Conservation (phyloP, 345 rosid species). For the Clarkia xantiana region DNA sequence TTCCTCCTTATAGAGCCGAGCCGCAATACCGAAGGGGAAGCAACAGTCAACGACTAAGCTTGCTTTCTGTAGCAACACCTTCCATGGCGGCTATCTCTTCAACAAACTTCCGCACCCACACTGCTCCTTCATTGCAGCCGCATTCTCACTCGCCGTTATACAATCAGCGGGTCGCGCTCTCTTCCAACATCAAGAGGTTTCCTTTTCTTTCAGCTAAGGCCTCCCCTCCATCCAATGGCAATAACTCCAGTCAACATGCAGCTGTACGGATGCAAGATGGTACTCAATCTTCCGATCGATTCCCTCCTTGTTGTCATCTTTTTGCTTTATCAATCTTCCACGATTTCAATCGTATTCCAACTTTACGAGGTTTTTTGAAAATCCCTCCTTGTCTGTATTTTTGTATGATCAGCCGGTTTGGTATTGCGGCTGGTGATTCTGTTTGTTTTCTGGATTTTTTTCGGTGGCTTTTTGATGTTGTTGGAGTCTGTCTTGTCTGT, state of each 20-base stretch:
- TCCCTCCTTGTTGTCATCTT: neutral
- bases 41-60: too few species aligned
- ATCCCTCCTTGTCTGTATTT: too few species aligned
- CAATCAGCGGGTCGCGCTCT: conserved; percentile 17
- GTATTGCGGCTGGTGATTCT: too few species aligned
- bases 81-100: conserved; percentile 53
- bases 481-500: too few species aligned
- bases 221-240: conserved; percentile 25
- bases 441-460: too few species aligned
- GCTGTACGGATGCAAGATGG: conserved; percentile 40
- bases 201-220: conserved; percentile 22
- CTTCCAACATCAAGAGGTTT: conserved; percentile 14
- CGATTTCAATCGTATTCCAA: too few species aligned
- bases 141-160: conserved; percentile 7
- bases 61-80: too few species aligned
- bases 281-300: conserved; percentile 6
- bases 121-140: conserved; percentile 9
- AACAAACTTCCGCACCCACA: conserved; percentile 23
- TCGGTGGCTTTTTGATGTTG: too few species aligned
- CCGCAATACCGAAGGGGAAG: neutral
- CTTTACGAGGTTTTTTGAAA: too few species aligned
- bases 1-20: neutral
- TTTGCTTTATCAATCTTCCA: neutral
- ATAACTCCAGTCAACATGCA: conserved; percentile 15
- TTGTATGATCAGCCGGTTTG: too few species aligned